Conservation (phyloP, 352 stramenopile genomes). For the Elongisporangium prolatum region DNA sequence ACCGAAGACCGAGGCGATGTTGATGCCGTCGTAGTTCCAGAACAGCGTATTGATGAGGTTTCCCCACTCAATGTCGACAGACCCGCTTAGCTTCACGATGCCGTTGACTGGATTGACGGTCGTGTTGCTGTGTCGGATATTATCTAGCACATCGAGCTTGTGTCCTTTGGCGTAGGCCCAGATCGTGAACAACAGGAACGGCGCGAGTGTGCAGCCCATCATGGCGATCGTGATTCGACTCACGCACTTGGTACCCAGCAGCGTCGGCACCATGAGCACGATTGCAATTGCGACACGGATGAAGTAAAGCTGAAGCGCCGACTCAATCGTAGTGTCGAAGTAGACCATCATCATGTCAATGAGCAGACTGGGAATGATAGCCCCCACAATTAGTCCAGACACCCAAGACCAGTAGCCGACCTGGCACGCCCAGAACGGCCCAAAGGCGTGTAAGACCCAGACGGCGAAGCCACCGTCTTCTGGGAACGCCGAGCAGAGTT, state of each 20-base stretch:
- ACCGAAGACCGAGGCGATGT: slow-evolving; percentile 80
- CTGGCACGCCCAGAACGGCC: slow-evolving; percentile 68
- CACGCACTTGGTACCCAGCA: slow-evolving; percentile 14
- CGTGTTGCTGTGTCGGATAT: slow-evolving; percentile 52
- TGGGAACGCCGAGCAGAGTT: slow-evolving; percentile 83
- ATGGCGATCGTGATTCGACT: slow-evolving; percentile 8
- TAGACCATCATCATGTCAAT: slow-evolving; percentile 6
- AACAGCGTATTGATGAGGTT: slow-evolving; percentile 91
- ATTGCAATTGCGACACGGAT: slow-evolving; percentile 19
- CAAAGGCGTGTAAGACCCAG: slow-evolving; percentile 89
- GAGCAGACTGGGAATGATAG: slow-evolving; percentile 40
- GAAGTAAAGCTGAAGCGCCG: slow-evolving; percentile 3
- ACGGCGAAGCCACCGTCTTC: slow-evolving; percentile 71
- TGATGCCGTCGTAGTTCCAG: slow-evolving; percentile 93
- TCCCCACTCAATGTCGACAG: slow-evolving; percentile 49
- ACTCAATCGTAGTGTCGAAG: slow-evolving; percentile 2
- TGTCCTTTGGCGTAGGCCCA: slow-evolving; percentile 14
- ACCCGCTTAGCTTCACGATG: slow-evolving; percentile 6
- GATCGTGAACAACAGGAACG: slow-evolving; percentile 67
- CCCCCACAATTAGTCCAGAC: slow-evolving; percentile 37
- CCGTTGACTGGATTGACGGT: no score
- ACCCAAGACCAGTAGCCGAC: slow-evolving; percentile 72
- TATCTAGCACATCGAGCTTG: slow-evolving; percentile 85
- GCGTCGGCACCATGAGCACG: slow-evolving; percentile 8
- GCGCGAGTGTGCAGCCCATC: slow-evolving; percentile 36